phyloP scores from a whole-genome alignment of 352 stramenopile genomes.

The Pythium sp. region DNA sequence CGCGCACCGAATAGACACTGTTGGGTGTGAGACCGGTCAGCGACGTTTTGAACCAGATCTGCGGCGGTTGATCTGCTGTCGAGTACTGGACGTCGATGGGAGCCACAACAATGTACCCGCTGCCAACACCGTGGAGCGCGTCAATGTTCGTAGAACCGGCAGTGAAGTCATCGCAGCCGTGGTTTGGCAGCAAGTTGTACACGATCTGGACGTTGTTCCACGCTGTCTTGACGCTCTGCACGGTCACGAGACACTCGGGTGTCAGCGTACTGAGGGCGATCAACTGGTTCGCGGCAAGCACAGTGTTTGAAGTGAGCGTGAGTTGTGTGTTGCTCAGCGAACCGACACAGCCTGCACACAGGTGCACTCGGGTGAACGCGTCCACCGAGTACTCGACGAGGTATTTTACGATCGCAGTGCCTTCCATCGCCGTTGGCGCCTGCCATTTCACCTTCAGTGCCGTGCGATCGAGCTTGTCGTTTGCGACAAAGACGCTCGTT shows the following conservation, averaged over 20 bases:
- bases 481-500: slow-evolving; percentile 75
- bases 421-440: slow-evolving; percentile 55
- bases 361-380: slow-evolving; percentile 30
- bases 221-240: slow-evolving; percentile 31
- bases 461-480: slow-evolving; percentile 69
- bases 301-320: slow-evolving; percentile 33
- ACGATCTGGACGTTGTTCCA: slow-evolving; percentile 38
- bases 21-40: slow-evolving; percentile 43
- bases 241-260: slow-evolving; percentile 49
- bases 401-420: slow-evolving; percentile 65
- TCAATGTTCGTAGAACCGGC: slow-evolving; percentile 32
- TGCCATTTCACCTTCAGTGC: slow-evolving; percentile 88
- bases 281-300: slow-evolving; percentile 35
- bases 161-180: slow-evolving; percentile 71
- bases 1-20: slow-evolving; percentile 70
- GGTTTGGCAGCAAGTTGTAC: slow-evolving; percentile 40
- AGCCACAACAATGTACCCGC: slow-evolving; percentile 36
- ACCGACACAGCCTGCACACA: slow-evolving; percentile 55
- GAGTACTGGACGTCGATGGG: slow-evolving; percentile 15
- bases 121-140: slow-evolving; percentile 39
- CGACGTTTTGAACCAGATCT: slow-evolving; percentile 23
- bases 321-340: slow-evolving; percentile 32
- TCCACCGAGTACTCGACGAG: slow-evolving; percentile 84
- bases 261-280: slow-evolving; percentile 42
- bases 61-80: slow-evolving; percentile 1